A percentile compares a stretch with the other conserved stretches of the same genome.
Evolutionary conservation across 2,329 filamentous ascomycete genomes (phyloP).

Genomic region (Leptographium procerum): DNA sequence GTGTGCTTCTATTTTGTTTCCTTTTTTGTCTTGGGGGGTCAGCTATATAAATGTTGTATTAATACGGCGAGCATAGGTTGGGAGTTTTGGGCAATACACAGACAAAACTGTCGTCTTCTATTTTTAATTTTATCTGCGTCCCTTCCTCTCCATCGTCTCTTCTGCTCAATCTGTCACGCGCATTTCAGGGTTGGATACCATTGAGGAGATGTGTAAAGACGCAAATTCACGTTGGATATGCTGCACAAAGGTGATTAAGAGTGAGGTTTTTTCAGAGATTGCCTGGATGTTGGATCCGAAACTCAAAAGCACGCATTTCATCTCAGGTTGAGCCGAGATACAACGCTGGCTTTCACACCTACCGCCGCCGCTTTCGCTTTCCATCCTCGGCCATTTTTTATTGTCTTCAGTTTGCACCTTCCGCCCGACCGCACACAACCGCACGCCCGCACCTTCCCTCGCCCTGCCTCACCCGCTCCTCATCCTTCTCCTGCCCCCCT

Average conservation of each 20-base stretch:
- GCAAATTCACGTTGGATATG: neutral
- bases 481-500: neutral
- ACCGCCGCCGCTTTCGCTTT: neutral
- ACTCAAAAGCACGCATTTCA: neutral
- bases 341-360: neutral
- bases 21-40: neutral
- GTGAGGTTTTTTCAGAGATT: neutral
- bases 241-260: neutral
- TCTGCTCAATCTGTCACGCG: neutral
- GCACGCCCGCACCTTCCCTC: neutral
- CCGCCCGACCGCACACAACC: too few species aligned
- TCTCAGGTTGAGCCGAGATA: neutral
- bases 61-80: neutral
- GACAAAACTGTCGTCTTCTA: neutral
- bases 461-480: neutral
- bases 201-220: too few species aligned
- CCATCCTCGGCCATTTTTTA: neutral
- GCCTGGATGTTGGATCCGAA: neutral
- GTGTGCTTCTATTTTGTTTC: neutral
- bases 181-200: neutral
- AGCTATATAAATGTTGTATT: neutral
- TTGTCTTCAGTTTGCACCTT: neutral
- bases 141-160: neutral
- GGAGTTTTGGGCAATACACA: neutral
- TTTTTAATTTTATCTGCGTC: neutral